These are phyloP conservation scores for Aquilaria sinensis DNA, from an alignment of 345 rosid species.

Conservation along the genomic window DNA sequence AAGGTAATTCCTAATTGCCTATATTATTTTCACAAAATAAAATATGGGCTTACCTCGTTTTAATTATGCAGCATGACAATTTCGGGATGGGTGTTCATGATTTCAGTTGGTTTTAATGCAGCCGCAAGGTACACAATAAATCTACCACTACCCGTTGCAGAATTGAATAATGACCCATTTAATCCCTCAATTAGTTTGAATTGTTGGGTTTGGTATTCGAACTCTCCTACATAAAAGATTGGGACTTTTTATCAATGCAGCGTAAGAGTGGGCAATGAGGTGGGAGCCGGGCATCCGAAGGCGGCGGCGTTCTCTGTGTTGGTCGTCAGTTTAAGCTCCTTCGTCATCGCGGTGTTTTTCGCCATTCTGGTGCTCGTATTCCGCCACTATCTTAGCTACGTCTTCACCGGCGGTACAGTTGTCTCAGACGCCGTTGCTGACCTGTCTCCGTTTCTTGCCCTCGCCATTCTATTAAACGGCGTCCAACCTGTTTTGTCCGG, in stretches of 20 bases:
- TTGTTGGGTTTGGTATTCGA: background rate
- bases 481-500: conserved; percentile 65
- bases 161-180: background rate
- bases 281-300: conserved; percentile 52
- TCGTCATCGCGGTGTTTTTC: conserved; percentile 26
- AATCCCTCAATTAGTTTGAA: background rate
- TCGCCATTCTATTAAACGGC: conserved; percentile 50
- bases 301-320: conserved; percentile 44
- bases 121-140: conserved; percentile 49
- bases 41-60: too few relatives aligned
- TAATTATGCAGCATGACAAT: conserved; percentile 46
- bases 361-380: conserved; percentile 31
- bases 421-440: conserved; percentile 57
- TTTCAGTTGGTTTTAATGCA: conserved; percentile 67
- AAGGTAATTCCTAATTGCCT: background rate
- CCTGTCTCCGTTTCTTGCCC: conserved; percentile 44
- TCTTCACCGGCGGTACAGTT: conserved; percentile 38
- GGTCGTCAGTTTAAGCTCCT: conserved; percentile 37
- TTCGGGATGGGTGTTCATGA: conserved; percentile 52
- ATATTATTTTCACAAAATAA: too few relatives aligned
- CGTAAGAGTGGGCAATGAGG: conserved; percentile 62
- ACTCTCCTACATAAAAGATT: background rate
- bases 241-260: conserved; percentile 13
- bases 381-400: conserved; percentile 43
- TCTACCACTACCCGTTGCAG: too few relatives aligned